Conservation (phyloP, 2,329 filamentous ascomycete species). For the Talaromyces sp. region DNA sequence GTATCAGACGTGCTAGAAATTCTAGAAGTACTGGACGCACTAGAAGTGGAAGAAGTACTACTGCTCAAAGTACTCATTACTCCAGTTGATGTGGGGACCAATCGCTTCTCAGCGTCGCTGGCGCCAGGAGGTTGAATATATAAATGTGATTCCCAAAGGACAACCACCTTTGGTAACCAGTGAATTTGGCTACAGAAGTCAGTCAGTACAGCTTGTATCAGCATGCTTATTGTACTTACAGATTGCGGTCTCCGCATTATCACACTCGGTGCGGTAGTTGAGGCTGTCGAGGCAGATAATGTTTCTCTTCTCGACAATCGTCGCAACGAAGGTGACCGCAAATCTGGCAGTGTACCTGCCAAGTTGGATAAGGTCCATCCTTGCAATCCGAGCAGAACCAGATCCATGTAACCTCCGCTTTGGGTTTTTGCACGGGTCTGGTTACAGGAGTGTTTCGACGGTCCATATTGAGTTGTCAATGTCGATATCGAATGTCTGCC, state of each 20-base stretch:
- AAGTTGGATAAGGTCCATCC: neutral
- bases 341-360: neutral
- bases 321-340: neutral
- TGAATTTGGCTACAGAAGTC: slow-evolving; percentile 68
- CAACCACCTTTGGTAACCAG: slow-evolving; percentile 95
- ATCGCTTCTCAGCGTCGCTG: slow-evolving; percentile 78
- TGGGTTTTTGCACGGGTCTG: neutral
- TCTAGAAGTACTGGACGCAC: too few relatives aligned
- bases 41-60: too few relatives aligned
- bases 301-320: neutral
- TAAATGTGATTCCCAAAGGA: slow-evolving; percentile 81
- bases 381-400: neutral
- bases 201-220: neutral
- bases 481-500: neutral
- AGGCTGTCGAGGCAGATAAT: neutral
- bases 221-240: slow-evolving; percentile 40
- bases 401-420: neutral
- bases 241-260: slow-evolving; percentile 76
- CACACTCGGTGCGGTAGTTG: slow-evolving; percentile 66
- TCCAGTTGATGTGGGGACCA: too few relatives aligned
- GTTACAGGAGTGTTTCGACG: neutral
- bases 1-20: too few relatives aligned
- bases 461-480: neutral
- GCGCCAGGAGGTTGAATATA: slow-evolving; percentile 66
- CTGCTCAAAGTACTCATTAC: too few relatives aligned